A percentile compares a stretch with the other conserved stretches of the same genome.
Conservation (phyloP, 2,329 filamentous ascomycete genomes). For the Clonostachys chloroleuca region DNA sequence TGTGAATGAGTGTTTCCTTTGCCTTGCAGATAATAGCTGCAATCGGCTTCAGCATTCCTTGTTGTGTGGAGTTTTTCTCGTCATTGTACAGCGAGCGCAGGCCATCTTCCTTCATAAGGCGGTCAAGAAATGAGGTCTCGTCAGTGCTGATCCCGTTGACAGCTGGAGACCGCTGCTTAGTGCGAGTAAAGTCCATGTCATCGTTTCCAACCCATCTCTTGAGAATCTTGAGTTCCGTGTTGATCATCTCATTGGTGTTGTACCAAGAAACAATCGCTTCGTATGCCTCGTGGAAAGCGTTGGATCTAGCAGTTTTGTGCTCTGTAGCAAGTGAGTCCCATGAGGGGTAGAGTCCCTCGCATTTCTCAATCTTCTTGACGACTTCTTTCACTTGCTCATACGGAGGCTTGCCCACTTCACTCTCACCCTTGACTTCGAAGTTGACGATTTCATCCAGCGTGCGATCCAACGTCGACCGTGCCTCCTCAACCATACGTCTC, state of each 20-base stretch:
- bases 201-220: conserved; percentile 97
- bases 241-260: conserved; percentile 95
- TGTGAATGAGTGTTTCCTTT: conserved; percentile 84
- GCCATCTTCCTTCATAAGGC: conserved; percentile 92
- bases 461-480: conserved; percentile 66
- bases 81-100: conserved; percentile 87
- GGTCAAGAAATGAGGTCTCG: conserved; percentile 89
- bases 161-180: conserved; percentile 61
- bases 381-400: conserved; percentile 87
- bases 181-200: conserved; percentile 83
- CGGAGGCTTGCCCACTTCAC: conserved; percentile 83
- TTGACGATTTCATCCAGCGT: conserved; percentile 83
- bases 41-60: conserved; percentile 81
- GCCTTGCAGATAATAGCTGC: conserved; percentile 87
- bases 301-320: conserved; percentile 73
- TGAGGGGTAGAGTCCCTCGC: conserved; percentile 81
- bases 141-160: conserved; percentile 70
- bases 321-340: conserved; percentile 67
- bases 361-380: conserved; percentile 85
- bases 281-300: conserved; percentile 75
- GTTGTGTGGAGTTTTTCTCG: conserved; percentile 35
- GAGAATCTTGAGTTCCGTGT: conserved; percentile 84
- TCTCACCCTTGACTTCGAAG: conserved; percentile 91
- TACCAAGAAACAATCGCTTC: conserved; percentile 93
- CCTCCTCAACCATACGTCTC: conserved; percentile 82